A percentile compares a stretch with the other conserved stretches of the same genome.
Evolutionary conservation across 1,284 basidiomycete genomes (phyloP).

Genomic region (Abortiporus biennis): DNA sequence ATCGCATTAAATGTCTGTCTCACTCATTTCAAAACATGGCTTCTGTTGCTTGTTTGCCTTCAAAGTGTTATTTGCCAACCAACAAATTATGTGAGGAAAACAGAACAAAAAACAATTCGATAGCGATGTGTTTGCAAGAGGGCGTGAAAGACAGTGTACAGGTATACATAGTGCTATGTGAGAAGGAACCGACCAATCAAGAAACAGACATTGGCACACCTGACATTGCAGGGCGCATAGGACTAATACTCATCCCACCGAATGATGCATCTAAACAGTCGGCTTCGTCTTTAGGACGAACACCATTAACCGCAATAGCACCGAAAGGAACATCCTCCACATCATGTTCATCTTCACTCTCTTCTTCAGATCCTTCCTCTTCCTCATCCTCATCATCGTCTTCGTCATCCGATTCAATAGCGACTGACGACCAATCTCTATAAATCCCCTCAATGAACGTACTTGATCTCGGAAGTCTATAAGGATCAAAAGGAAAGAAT

Average conservation of each 20-base stretch:
- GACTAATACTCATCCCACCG: conserved; percentile 78
- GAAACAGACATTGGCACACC: conserved; percentile 11
- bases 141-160: too few relatives aligned
- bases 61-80: too few relatives aligned
- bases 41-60: too few relatives aligned
- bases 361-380: conserved; percentile 32
- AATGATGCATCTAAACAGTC: conserved; percentile 55
- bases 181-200: too few relatives aligned
- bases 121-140: too few relatives aligned
- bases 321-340: neutral
- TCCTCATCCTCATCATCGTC: conserved; percentile 54
- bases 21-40: too few relatives aligned
- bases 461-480: conserved; percentile 75
- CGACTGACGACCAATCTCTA: conserved; percentile 71
- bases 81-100: too few relatives aligned
- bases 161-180: too few relatives aligned
- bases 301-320: neutral
- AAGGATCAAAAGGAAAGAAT: conserved; percentile 99
- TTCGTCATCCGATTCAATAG: conserved; percentile 67
- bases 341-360: conserved; percentile 28
- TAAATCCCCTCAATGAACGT: conserved; percentile 69
- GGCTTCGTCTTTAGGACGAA: conserved; percentile 24
- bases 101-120: too few relatives aligned
- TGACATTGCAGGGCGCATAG: conserved; percentile 23
- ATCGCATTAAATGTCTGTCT: too few relatives aligned